Evolutionary conservation across 495 filamentous ascomycete genomes (phyloP), one percentile per base, ranked within the genome.

Genomic region (Neurospora sp.): DNA sequence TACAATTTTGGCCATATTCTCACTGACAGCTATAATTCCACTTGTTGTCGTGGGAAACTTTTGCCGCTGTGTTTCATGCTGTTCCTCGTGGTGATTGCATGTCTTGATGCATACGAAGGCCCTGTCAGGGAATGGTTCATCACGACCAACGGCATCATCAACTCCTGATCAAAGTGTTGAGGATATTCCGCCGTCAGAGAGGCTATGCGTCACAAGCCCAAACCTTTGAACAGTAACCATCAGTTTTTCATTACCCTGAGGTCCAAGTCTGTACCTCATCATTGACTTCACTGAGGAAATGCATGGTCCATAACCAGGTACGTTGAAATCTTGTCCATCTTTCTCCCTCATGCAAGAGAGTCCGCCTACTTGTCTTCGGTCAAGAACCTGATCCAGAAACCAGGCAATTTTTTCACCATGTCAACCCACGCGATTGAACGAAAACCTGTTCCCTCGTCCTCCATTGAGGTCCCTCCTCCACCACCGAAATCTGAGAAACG

Each of bases 1-100:
- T 76, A 77, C 46, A 77, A 73, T 72, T 76, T 71, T 69, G 71
- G 72, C 73, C 54, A 71, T 18, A 66, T 37, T 59, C 71, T 59
- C 31, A 39, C 10, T 27, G 39, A 46, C 27, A 59, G 69, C 69
- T 72, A 42, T n/a, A 70, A 59, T 71, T 66, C 54, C 16, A 66
- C 23, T 35, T 66, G 27, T 35, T 66, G 54, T 66, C 27, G 6
- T 66, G 54, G 54, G 54, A 66, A 66, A 37, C 6, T 16, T 35
- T 66, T 35, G 23, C 54, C 7, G 23, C 54, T 37, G 54, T 70
- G 37, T 20, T 12, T 23, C 9, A 14, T 38, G 35, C 1, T 11
- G 4, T 44, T 20, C 3, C 4, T 70, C 9, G 18, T 2, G 0
- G 35, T 70, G 35, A 14, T 18, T 66, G 27, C 27, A 35, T 66